Conservation (phyloP, 225 moss, liverwort and hornwort species). For the Ulota crispa region DNA sequence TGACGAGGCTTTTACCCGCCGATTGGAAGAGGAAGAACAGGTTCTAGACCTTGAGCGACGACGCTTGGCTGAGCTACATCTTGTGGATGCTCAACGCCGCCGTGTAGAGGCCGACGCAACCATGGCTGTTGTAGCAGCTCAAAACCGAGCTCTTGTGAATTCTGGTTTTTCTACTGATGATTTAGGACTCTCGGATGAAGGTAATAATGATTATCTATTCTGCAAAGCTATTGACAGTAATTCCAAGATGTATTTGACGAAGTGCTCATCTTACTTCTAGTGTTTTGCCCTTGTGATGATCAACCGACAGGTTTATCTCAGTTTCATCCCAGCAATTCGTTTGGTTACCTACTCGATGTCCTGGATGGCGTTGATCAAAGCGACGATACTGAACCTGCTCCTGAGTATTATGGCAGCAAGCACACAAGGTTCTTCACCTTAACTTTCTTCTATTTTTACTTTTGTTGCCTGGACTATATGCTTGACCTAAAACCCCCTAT, state of each 20-base stretch:
- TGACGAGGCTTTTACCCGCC: constrained; percentile 73
- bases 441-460: background rate
- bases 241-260: background rate
- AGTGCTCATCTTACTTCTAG: background rate
- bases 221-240: background rate
- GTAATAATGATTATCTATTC: constrained; percentile 12
- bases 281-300: background rate
- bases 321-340: constrained; percentile 77
- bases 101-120: constrained; percentile 63
- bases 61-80: constrained; percentile 54
- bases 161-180: constrained; percentile 54
- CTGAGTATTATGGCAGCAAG: constrained; percentile 59
- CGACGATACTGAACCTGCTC: constrained; percentile 66
- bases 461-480: background rate
- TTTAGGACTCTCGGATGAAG: constrained; percentile 54
- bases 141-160: constrained; percentile 51
- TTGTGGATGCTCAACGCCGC: constrained; percentile 58
- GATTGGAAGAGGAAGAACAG: constrained; percentile 84
- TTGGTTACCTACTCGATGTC: constrained; percentile 88
- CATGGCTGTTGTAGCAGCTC: constrained; percentile 62
- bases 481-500: background rate
- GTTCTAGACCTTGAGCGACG: constrained; percentile 57
- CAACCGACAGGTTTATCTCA: constrained; percentile 68
- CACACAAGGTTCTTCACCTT: constrained; percentile 46
- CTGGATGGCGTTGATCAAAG: constrained; percentile 74